Conservation (phyloP, 306 rosid genomes). For the Gastrolobium bilobum region DNA sequence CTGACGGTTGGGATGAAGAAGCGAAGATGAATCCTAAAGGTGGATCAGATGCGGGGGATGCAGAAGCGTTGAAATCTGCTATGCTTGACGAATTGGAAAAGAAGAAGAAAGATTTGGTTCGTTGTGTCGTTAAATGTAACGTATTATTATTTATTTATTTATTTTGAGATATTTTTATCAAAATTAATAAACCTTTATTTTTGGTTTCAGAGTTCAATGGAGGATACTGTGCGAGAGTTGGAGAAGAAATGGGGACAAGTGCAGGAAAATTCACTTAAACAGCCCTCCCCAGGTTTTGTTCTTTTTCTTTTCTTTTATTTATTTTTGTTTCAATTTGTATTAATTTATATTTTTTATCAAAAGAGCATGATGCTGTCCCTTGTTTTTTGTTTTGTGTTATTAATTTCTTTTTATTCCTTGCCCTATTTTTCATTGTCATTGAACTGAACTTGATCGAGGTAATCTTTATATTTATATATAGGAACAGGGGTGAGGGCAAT, state of each 20-base stretch:
- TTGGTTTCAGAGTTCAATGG: conserved; percentile 70
- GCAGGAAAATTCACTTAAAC: conserved; percentile 76
- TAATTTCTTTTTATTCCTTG: not conserved
- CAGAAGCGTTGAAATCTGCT: conserved; percentile 56
- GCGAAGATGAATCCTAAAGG: conserved; percentile 44
- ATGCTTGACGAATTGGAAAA: conserved; percentile 70
- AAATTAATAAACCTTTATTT: conserved; percentile 14
- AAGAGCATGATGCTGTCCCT: conserved; percentile 5
- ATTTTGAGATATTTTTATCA: conserved; percentile 5
- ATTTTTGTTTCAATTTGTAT: not conserved
- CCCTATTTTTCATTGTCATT: not conserved
- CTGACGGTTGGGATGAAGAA: conserved; percentile 55
- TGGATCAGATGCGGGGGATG: conserved; percentile 59
- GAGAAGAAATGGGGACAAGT: conserved; percentile 75
- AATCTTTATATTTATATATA: too few relatives aligned
- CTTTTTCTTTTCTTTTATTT: not conserved
- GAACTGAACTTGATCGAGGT: too few relatives aligned
- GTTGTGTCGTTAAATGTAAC: not conserved
- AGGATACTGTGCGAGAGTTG: conserved; percentile 62
- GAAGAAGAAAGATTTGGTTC: conserved; percentile 85
- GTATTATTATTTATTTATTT: not conserved
- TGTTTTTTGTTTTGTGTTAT: not conserved
- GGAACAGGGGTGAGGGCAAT: too few relatives aligned
- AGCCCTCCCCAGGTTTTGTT: conserved; percentile 80
- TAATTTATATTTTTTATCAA: not conserved